Conservation (phyloP, 495 filamentous ascomycete genomes). For the Xylaria telfairii region DNA sequence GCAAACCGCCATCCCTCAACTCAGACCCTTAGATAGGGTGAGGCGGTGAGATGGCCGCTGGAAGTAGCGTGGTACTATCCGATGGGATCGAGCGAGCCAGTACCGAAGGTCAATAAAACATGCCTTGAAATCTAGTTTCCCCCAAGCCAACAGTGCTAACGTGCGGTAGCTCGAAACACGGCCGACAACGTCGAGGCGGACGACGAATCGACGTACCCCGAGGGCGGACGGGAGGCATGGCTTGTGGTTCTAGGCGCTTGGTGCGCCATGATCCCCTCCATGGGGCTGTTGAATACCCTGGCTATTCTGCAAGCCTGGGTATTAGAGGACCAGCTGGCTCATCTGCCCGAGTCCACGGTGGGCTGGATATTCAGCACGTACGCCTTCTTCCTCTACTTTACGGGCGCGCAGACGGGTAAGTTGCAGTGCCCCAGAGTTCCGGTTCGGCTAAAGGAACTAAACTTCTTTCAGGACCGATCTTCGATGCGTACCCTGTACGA, state of each 20-base stretch:
- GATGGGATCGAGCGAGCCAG: neutral
- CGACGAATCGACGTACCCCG: conserved; percentile 57
- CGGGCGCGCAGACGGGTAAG: conserved; percentile 64
- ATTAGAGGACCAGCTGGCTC: conserved; percentile 61
- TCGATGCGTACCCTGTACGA: conserved; percentile 66
- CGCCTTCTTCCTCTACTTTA: conserved; percentile 67
- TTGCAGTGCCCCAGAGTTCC: neutral
- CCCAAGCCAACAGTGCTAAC: neutral
- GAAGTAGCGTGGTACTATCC: neutral
- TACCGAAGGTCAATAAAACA: neutral
- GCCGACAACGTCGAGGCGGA: neutral
- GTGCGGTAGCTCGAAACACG: neutral
- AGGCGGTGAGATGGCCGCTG: neutral
- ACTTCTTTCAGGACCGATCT: conserved; percentile 57
- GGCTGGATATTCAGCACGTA: conserved; percentile 71
- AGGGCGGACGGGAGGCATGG: conserved; percentile 67
- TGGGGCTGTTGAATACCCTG: conserved; percentile 68
- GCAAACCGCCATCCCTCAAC: neutral
- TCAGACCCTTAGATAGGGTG: neutral
- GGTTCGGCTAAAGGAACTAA: neutral
- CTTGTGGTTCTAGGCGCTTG: conserved; percentile 66
- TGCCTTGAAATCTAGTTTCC: neutral
- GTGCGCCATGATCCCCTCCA: conserved; percentile 66
- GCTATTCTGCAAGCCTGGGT: conserved; percentile 71
- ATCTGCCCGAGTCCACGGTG: conserved; percentile 60